Conservation (phyloP, 2,329 filamentous ascomycete species). For the Aspergillus sp. region DNA sequence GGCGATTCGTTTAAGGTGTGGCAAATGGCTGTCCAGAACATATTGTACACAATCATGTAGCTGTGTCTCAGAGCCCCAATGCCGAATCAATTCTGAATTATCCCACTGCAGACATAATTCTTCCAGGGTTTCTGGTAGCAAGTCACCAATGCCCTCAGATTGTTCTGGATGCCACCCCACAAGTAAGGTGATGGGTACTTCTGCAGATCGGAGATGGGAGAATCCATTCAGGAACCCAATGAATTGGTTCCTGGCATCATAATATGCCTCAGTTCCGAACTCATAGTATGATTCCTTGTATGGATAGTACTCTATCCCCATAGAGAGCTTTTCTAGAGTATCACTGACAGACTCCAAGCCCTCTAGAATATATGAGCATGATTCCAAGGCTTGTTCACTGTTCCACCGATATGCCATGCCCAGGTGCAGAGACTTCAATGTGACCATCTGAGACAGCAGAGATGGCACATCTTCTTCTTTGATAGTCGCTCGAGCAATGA, state of each 20-base stretch:
- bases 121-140: not conserved
- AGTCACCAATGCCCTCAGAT: not conserved
- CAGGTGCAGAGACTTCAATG: too few species aligned
- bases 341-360: too few species aligned
- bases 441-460: too few species aligned
- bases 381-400: too few species aligned
- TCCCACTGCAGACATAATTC: not conserved
- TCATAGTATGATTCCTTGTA: not conserved
- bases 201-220: not conserved
- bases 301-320: too few species aligned
- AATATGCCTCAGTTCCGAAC: not conserved
- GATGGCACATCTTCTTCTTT: too few species aligned
- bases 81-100: not conserved
- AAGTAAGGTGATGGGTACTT: not conserved
- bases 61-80: not conserved
- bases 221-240: not conserved
- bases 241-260: not conserved
- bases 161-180: not conserved
- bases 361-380: too few species aligned
- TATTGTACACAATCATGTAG: not conserved
- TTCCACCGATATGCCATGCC: too few species aligned
- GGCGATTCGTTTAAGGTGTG: not conserved
- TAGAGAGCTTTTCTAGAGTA: too few species aligned
- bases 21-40: not conserved
- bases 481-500: too few species aligned